These are phyloP conservation scores for Ormosia semicastrata DNA, from an alignment of 306 rosid genomes.

Conservation along the genomic window DNA sequence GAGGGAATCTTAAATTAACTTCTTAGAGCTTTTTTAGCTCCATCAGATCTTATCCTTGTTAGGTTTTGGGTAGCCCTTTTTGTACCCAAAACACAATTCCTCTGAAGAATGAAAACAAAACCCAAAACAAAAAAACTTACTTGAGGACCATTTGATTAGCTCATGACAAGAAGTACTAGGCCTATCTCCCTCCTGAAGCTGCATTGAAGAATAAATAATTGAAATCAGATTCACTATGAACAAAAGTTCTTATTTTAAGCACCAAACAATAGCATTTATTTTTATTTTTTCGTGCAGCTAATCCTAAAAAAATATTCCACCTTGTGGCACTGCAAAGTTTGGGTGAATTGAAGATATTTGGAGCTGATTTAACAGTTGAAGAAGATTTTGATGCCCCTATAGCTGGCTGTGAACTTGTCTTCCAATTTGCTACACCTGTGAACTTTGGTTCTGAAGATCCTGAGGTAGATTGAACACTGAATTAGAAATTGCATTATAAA, in stretches of 20 bases:
- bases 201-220: neutral
- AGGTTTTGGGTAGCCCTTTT: neutral
- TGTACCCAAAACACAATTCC: neutral
- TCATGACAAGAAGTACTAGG: neutral
- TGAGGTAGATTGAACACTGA: slow-evolving; percentile 50
- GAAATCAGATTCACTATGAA: neutral
- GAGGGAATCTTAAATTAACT: too few species aligned
- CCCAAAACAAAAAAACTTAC: neutral
- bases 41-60: neutral
- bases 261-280: too few species aligned
- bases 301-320: slow-evolving; percentile 59
- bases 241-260: neutral
- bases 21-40: too few species aligned
- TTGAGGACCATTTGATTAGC: neutral
- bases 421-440: slow-evolving; percentile 86
- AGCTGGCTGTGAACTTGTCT: slow-evolving; percentile 70
- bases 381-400: slow-evolving; percentile 66
- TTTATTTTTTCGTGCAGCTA: slow-evolving; percentile 40
- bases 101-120: neutral
- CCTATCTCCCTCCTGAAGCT: neutral
- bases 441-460: slow-evolving; percentile 81
- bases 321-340: slow-evolving; percentile 48
- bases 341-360: slow-evolving; percentile 61
- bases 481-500: neutral
- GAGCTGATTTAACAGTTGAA: slow-evolving; percentile 65